A percentile compares a stretch with the other conserved stretches of the same genome.
Evolutionary conservation across 2,329 filamentous ascomycete species (phyloP).

Genomic region (Penicillium psychrosexuale): DNA sequence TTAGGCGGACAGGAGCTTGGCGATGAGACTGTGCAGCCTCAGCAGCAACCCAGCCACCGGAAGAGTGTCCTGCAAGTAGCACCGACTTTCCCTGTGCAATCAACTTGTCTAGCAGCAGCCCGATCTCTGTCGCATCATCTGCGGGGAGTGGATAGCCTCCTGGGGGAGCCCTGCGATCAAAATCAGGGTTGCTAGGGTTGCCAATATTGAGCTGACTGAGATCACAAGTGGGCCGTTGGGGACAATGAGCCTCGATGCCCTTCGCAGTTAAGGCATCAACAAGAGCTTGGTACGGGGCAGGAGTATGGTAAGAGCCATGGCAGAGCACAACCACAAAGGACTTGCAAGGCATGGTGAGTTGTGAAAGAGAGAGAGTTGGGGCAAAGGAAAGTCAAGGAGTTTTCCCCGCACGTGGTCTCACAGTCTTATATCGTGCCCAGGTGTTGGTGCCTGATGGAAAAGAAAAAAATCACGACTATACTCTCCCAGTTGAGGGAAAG

Average conservation of each 20-base stretch:
- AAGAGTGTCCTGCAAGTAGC: constrained; percentile 32
- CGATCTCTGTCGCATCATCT: constrained; percentile 9
- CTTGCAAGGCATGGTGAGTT: neutral
- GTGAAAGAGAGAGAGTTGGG: neutral
- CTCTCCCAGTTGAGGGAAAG: neutral
- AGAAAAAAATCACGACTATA: neutral
- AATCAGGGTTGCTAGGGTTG: constrained; percentile 45
- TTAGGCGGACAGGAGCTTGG: constrained; percentile 21
- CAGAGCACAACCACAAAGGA: constrained; percentile 1
- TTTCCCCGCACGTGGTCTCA: neutral
- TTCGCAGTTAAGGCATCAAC: constrained; percentile 20
- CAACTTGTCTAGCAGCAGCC: neutral
- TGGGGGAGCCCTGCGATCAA: constrained; percentile 21
- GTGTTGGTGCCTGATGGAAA: neutral
- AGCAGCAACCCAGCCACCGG: constrained; percentile 35
- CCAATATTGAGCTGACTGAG: constrained; percentile 60
- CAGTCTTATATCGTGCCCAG: neutral
- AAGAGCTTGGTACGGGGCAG: constrained; percentile 30
- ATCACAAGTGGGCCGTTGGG: constrained; percentile 35
- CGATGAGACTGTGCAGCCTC: constrained; percentile 29
- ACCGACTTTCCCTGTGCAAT: constrained; percentile 26
- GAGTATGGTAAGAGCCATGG: constrained; percentile 28
- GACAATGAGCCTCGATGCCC: constrained; percentile 33
- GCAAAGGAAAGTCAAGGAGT: neutral
- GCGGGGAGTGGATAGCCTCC: constrained; percentile 27